A percentile compares a stretch with the other conserved stretches of the same genome.
Conservation (phyloP, 2,329 filamentous ascomycete genomes). For the Penicillium griseofulvum region DNA sequence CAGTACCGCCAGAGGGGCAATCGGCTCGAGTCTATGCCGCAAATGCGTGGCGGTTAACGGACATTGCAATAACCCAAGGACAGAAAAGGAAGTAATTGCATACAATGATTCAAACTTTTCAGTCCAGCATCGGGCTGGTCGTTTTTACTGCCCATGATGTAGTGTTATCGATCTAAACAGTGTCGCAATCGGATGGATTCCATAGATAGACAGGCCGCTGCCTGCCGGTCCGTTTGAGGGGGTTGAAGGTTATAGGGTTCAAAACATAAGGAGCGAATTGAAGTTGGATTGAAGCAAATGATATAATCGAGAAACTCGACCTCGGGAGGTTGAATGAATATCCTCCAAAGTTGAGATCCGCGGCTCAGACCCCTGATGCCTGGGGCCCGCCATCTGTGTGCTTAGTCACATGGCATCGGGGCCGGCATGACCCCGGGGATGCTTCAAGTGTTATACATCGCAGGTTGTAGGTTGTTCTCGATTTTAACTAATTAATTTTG, state of each 20-base stretch:
- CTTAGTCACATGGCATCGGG: constrained; percentile 16
- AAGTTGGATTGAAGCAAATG: constrained; percentile 15
- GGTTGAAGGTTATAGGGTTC: constrained; percentile 6
- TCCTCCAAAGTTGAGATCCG: constrained; percentile 3
- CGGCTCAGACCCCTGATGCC: constrained; percentile 19
- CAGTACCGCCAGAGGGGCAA: constrained; percentile 87
- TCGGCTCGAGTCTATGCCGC: constrained; percentile 67
- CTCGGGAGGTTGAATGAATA: not conserved
- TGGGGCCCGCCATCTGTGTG: constrained; percentile 17
- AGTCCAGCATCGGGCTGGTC: constrained; percentile 63
- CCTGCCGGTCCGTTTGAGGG: constrained; percentile 17
- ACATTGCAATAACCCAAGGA: not conserved
- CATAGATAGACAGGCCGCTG: constrained; percentile 27
- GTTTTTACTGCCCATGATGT: constrained; percentile 39
- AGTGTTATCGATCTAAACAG: constrained; percentile 19
- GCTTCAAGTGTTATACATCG: not conserved
- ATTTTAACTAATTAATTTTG: not conserved
- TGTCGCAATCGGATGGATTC: constrained; percentile 18
- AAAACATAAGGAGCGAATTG: constrained; percentile 24
- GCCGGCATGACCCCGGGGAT: too few species aligned
- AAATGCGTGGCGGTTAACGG: constrained; percentile 13
- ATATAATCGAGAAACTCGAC: not conserved
- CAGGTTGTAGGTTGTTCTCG: too few species aligned
- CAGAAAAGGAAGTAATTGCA: constrained; percentile 6
- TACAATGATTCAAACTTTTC: constrained; percentile 74